Evolutionary conservation across 2,329 filamentous ascomycete genomes (phyloP).

Genomic region (Pestalotiopsis sp.): DNA sequence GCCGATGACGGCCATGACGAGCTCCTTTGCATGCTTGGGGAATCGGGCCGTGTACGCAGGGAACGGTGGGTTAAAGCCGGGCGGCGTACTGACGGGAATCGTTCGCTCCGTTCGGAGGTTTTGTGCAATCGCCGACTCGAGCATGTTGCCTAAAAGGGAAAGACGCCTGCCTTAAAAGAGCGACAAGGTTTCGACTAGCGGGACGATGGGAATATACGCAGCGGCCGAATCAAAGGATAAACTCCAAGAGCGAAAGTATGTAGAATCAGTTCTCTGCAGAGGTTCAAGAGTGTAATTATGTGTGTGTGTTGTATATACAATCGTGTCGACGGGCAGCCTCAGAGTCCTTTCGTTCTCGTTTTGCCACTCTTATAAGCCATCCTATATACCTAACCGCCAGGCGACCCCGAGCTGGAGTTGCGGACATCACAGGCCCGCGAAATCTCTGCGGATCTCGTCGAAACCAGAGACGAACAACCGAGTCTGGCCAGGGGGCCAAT

Average conservation of each 20-base stretch:
- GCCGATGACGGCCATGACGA: constrained; percentile 12
- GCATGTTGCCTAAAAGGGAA: neutral
- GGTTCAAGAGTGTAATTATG: neutral
- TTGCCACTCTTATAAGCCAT: neutral
- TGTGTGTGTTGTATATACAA: neutral
- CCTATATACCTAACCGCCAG: neutral
- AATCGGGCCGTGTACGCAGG: constrained; percentile 12
- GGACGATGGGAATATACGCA: neutral
- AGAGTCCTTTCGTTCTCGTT: neutral
- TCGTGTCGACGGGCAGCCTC: neutral
- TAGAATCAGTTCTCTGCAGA: neutral
- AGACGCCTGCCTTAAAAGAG: neutral
- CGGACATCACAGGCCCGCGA: neutral
- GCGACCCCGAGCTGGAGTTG: neutral
- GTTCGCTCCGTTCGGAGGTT: constrained; percentile 6
- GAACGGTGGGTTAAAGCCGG: neutral
- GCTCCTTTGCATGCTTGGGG: neutral
- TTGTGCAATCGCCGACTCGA: constrained; percentile 10
- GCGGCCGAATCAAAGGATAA: neutral
- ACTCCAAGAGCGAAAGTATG: neutral
- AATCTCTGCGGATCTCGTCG: neutral
- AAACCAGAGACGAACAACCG: neutral
- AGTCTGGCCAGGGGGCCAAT: neutral
- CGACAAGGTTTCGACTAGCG: neutral
- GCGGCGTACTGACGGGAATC: neutral